A percentile compares a stretch with the other conserved stretches of the same genome.
Evolutionary conservation across 495 filamentous ascomycete genomes (phyloP).

Genomic region (Penicillium desertorum): DNA sequence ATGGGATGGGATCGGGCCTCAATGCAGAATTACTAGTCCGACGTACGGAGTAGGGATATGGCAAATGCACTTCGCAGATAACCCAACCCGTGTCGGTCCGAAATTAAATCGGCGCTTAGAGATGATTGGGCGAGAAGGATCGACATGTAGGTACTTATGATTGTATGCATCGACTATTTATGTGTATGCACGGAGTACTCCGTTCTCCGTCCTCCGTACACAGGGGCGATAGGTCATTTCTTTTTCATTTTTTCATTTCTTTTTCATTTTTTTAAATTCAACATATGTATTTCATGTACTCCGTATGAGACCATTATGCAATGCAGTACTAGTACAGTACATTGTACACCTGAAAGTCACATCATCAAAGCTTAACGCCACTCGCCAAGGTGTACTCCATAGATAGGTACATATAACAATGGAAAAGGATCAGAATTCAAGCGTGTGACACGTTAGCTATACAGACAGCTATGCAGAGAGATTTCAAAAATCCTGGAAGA

Average conservation of each 20-base stretch:
- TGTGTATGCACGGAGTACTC: neutral
- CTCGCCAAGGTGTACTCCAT: neutral
- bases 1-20: neutral
- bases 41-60: too few relatives aligned
- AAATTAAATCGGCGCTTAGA: neutral
- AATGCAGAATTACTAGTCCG: neutral
- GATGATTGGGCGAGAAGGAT: neutral
- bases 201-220: neutral
- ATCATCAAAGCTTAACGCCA: neutral
- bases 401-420: slow-evolving; percentile 1
- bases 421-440: neutral
- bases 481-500: neutral
- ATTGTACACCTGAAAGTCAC: neutral
- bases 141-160: neutral
- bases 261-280: neutral
- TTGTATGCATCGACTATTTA: neutral
- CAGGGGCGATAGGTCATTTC: neutral
- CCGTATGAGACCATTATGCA: neutral
- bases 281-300: neutral
- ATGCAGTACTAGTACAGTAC: neutral
- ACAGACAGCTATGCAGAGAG: slow-evolving; percentile 6
- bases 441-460: slow-evolving; percentile 15
- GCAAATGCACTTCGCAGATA: too few relatives aligned
- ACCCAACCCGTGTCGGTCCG: neutral
- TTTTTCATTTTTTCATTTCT: too few relatives aligned